Evolutionary conservation across 352 stramenopile species (phyloP), one percentile per base, ranked within the genome.

Genomic region (Globisporangium solare): DNA sequence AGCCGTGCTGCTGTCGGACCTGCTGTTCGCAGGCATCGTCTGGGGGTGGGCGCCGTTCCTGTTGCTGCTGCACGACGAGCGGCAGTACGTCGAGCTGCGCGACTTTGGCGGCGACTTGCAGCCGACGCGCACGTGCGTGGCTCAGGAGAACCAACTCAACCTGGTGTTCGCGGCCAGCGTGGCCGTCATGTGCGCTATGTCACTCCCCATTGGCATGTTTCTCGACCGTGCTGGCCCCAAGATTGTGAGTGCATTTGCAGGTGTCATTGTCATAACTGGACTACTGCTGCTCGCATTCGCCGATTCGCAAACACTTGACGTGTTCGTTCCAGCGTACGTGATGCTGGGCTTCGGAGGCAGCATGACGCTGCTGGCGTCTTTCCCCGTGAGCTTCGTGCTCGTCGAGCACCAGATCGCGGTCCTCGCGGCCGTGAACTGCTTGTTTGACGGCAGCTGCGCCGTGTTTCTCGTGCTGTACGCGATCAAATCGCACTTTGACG

Each of bases 21-120:
- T 95, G 53, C 60, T 93, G 51, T 88, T 94, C 67, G 86, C 85
- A 17, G 85, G 86, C 0, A 59, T 94, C 13, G 74, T 94, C 27
- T 95, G 94, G 56, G 86, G 86, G 39, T 95, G 85, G 84, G 84
- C 84, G 24, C 83, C 86, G 46, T 66, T 95, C 63, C 66, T 95
- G 37, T 71, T 95, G 40, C 69, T 94, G 60, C 73, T 95, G 11
- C 61, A 89, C 37, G 73, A 93, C 45, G 86, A 95, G 67, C 65
- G 77, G 18, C 84, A 94, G 56, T 96, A 92, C 58, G 52, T 64
- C 37, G 84, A 94, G 64, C 66, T 94, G 13, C 94, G 86, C 46
- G 52, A 53, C 3, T 54, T 55, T 35, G 59, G 64, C 14, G 55
- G 56, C n/a, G 60, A 79, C 54, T 45, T 47, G n/a, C 41, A 64